Conservation (phyloP, 2,329 filamentous ascomycete species). For the Aureobasidium sp. region DNA sequence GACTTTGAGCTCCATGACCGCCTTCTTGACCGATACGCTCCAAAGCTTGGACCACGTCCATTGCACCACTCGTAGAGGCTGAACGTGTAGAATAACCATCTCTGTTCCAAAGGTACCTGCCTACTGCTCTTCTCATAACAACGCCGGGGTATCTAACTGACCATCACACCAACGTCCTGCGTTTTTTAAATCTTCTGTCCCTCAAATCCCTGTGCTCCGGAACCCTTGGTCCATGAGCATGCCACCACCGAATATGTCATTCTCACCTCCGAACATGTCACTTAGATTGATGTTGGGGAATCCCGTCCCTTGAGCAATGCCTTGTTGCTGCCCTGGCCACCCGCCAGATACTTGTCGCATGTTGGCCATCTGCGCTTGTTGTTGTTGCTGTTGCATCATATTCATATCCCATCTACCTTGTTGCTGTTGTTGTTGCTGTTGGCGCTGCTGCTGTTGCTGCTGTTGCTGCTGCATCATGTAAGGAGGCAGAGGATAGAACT, state of each 20-base stretch:
- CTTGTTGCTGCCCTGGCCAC: slow-evolving; percentile 15
- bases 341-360: slow-evolving; percentile 18
- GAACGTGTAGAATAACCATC: neutral
- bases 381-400: slow-evolving; percentile 17
- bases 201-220: neutral
- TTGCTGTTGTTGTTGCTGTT: slow-evolving; percentile 20
- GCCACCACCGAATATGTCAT: slow-evolving; percentile 24
- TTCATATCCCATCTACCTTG: slow-evolving; percentile 13
- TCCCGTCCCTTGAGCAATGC: slow-evolving; percentile 17
- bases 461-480: slow-evolving; percentile 52
- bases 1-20: neutral
- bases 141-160: slow-evolving; percentile 11
- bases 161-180: neutral
- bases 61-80: neutral
- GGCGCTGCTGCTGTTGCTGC: slow-evolving; percentile 32
- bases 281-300: slow-evolving; percentile 29
- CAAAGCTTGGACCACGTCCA: neutral
- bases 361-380: slow-evolving; percentile 17
- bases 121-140: neutral
- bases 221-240: slow-evolving; percentile 19
- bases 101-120: neutral
- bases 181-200: neutral
- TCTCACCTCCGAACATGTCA: slow-evolving; percentile 28
- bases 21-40: neutral
- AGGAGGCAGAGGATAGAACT: slow-evolving; percentile 62